A percentile compares a stretch with the other conserved stretches of the same genome.
Conservation (phyloP, 2,329 filamentous ascomycete genomes). For the Calonectria crousiana region DNA sequence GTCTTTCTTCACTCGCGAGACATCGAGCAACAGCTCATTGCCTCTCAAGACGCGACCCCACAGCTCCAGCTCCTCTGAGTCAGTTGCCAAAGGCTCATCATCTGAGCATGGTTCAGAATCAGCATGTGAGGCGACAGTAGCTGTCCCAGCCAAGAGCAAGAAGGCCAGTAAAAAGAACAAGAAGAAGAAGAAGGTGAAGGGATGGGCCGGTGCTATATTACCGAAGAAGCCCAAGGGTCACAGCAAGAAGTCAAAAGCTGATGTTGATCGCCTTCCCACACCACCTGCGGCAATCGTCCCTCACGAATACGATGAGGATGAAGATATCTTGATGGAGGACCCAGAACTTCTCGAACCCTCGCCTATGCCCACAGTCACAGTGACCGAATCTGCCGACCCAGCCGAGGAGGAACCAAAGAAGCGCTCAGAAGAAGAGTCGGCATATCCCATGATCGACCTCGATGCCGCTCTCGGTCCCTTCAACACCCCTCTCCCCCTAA, state of each 20-base stretch:
- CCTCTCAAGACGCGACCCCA: constrained; percentile 61
- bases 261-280: constrained; percentile 58
- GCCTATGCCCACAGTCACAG: constrained; percentile 54
- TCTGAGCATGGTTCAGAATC: constrained; percentile 53
- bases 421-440: constrained; percentile 69
- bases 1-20: constrained; percentile 74
- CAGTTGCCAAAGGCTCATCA: constrained; percentile 47
- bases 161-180: constrained; percentile 51
- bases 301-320: constrained; percentile 40
- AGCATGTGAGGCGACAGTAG: constrained; percentile 36
- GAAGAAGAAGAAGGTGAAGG: constrained; percentile 78
- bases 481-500: constrained; percentile 78
- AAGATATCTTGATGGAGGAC: constrained; percentile 46
- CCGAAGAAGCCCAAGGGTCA: constrained; percentile 69
- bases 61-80: constrained; percentile 61
- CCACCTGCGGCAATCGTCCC: constrained; percentile 54
- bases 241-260: constrained; percentile 56
- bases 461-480: constrained; percentile 95
- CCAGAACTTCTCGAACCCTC: constrained; percentile 42
- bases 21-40: constrained; percentile 59
- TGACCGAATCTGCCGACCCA: constrained; percentile 54
- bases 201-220: constrained; percentile 77
- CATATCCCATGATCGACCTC: constrained; percentile 89
- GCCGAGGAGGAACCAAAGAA: constrained; percentile 48
- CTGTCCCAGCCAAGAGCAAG: constrained; percentile 39